phyloP scores from a whole-genome alignment of 1,284 basidiomycete genomes.

The Cerrena zonata region DNA sequence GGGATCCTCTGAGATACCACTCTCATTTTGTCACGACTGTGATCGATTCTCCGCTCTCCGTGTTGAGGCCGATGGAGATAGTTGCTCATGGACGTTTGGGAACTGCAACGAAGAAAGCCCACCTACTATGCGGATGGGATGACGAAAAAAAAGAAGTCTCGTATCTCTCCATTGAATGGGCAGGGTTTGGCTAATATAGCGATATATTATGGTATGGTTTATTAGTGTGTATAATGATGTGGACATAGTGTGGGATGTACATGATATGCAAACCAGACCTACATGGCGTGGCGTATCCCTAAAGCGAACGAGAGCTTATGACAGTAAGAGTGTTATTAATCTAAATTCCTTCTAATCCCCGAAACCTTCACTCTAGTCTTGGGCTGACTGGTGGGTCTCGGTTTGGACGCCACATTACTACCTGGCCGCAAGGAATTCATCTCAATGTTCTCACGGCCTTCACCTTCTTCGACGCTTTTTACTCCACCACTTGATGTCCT shows the following conservation, averaged over 20 bases:
- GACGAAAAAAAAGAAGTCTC: slow-evolving; percentile 61
- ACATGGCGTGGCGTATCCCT: too few relatives aligned
- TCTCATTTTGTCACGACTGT: slow-evolving; percentile 92
- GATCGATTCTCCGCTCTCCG: slow-evolving; percentile 53
- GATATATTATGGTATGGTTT: neutral
- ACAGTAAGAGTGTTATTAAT: slow-evolving; percentile 14
- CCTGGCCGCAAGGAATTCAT: neutral
- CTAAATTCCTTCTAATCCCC: slow-evolving; percentile 20
- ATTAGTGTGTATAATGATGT: neutral
- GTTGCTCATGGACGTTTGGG: slow-evolving; percentile 93
- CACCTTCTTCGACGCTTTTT: slow-evolving; percentile 51
- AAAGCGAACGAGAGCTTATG: too few relatives aligned
- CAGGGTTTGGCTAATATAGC: slow-evolving; percentile 70
- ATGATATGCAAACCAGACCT: too few relatives aligned
- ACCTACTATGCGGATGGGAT: slow-evolving; percentile 86
- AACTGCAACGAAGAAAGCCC: slow-evolving; percentile 96
- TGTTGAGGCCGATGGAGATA: slow-evolving; percentile 81
- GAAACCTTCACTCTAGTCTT: slow-evolving; percentile 6
- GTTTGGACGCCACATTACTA: too few relatives aligned
- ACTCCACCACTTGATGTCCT: slow-evolving; percentile 35
- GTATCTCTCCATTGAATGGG: slow-evolving; percentile 87
- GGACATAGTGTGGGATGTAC: neutral
- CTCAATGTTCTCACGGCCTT: slow-evolving; percentile 15
- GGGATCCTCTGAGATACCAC: slow-evolving; percentile 93
- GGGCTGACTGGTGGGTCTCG: slow-evolving; percentile 11